Percentiles rank a stretch among this genome's conserved stretches.
phyloP scores from a whole-genome alignment of 345 rosid genomes.

The Pistacia vera region DNA sequence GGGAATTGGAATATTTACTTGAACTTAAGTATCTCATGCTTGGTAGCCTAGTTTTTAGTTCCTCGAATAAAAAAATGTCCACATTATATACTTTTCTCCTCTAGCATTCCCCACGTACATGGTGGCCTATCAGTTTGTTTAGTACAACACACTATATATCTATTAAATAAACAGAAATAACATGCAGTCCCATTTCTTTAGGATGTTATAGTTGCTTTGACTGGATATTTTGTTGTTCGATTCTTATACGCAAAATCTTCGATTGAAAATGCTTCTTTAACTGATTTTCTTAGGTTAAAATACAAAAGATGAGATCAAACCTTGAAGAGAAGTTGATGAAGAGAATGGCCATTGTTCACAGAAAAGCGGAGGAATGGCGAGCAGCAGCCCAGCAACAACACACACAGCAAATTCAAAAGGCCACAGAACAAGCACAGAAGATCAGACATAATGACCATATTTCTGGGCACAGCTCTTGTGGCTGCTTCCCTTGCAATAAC shows the following conservation, averaged over 20 bases:
- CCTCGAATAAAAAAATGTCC: conserved; percentile 24
- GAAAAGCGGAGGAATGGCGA: conserved; percentile 86
- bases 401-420: conserved; percentile 54
- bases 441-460: conserved; percentile 34
- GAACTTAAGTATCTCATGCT: conserved; percentile 27
- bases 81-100: background rate
- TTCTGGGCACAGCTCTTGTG: conserved; percentile 55
- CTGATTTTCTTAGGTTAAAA: conserved; percentile 63
- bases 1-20: conserved; percentile 33
- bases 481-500: conserved; percentile 70
- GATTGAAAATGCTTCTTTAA: background rate
- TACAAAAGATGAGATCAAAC: conserved; percentile 86
- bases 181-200: background rate
- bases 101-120: conserved; percentile 2
- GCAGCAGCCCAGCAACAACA: conserved; percentile 68
- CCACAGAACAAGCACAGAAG: conserved; percentile 48
- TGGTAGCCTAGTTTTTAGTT: conserved; percentile 30
- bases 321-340: conserved; percentile 88
- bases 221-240: background rate
- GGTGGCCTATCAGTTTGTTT: background rate
- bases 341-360: conserved; percentile 71
- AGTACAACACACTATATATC: background rate
- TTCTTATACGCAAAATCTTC: background rate
- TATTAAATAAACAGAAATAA: background rate
- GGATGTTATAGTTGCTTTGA: background rate